These are phyloP conservation scores for Hortaea werneckii DNA, from an alignment of 2,329 filamentous ascomycete species.

Conservation along the genomic window DNA sequence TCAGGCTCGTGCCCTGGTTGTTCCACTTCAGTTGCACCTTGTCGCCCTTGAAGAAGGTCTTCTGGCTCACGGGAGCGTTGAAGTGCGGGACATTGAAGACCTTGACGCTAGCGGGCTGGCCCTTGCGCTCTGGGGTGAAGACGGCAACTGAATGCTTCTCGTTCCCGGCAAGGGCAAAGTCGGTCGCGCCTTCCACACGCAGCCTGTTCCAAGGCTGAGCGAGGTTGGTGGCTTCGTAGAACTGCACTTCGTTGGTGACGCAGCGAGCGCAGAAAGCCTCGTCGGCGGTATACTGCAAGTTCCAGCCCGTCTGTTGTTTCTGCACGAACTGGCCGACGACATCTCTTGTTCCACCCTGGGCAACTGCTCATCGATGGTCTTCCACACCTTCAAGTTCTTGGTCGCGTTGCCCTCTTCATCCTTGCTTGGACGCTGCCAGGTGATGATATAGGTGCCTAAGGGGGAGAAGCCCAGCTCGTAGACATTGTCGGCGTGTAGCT, in stretches of 20 bases:
- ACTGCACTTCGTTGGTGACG: conserved; percentile 96
- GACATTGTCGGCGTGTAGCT: conserved; percentile 69
- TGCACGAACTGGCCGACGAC: conserved; percentile 87
- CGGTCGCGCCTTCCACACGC: conserved; percentile 76
- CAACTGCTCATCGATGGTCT: conserved; percentile 61
- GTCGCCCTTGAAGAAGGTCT: conserved; percentile 98
- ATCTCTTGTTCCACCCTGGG: conserved; percentile 52
- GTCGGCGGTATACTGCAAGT: conserved; percentile 89
- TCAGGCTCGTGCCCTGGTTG: conserved; percentile 74
- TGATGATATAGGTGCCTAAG: conserved; percentile 82
- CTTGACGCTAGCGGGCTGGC: conserved; percentile 86
- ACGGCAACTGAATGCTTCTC: conserved; percentile 87
- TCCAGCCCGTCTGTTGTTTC: conserved; percentile 92
- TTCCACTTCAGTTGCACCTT: conserved; percentile 99
- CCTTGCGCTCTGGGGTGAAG: conserved; percentile 88
- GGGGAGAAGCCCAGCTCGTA: conserved; percentile 95
- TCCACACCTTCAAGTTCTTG: conserved; percentile 97
- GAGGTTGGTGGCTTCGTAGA: conserved; percentile 83
- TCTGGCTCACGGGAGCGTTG: conserved; percentile 73
- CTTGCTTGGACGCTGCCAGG: conserved; percentile 88
- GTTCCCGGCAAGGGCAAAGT: conserved; percentile 83
- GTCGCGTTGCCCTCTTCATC: conserved; percentile 86
- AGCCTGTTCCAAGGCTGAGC: conserved; percentile 90
- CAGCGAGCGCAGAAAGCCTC: conserved; percentile 86
- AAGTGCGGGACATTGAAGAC: conserved; percentile 91